A percentile compares a stretch with the other conserved stretches of the same genome.
Evolutionary conservation across 2,329 filamentous ascomycete genomes (phyloP).

Genomic region (Myrmaecium sp.): DNA sequence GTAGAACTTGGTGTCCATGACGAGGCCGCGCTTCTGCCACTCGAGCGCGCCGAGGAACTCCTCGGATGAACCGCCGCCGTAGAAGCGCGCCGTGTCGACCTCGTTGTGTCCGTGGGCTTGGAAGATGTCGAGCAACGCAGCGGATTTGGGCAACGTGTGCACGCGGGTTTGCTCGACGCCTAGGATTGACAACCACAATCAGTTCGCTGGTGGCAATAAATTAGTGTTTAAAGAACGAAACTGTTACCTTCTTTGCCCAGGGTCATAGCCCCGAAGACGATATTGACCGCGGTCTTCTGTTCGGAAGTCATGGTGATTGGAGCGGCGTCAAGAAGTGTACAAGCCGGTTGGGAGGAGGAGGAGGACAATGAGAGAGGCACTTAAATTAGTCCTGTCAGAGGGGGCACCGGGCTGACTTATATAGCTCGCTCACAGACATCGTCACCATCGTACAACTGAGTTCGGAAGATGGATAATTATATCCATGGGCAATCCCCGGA

Average conservation of each 20-base stretch:
- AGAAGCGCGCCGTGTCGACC: slow-evolving; percentile 23
- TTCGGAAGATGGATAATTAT: too few species aligned
- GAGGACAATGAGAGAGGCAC: neutral
- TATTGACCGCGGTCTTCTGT: too few species aligned
- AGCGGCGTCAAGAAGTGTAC: neutral
- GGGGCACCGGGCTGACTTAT: neutral
- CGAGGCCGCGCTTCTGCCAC: slow-evolving; percentile 22
- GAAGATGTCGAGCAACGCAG: slow-evolving; percentile 15
- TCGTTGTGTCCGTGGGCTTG: slow-evolving; percentile 15
- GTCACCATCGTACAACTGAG: too few species aligned
- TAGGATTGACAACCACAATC: too few species aligned
- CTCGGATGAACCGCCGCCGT: slow-evolving; percentile 21
- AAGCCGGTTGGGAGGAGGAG: neutral
- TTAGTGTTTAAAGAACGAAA: neutral
- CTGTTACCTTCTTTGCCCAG: slow-evolving; percentile 16
- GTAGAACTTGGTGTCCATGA: slow-evolving; percentile 28
- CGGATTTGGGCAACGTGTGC: slow-evolving; percentile 7
- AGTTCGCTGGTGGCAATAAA: too few species aligned
- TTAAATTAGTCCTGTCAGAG: too few species aligned
- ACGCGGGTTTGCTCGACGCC: slow-evolving; percentile 10
- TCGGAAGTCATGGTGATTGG: too few species aligned
- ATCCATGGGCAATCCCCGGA: too few species aligned
- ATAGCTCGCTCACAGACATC: neutral
- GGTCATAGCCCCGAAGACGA: slow-evolving; percentile 23
- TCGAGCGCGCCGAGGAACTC: slow-evolving; percentile 25